Evolutionary conservation across 1,284 basidiomycete species (phyloP).

Genomic region (Phaffia rhodozyma): DNA sequence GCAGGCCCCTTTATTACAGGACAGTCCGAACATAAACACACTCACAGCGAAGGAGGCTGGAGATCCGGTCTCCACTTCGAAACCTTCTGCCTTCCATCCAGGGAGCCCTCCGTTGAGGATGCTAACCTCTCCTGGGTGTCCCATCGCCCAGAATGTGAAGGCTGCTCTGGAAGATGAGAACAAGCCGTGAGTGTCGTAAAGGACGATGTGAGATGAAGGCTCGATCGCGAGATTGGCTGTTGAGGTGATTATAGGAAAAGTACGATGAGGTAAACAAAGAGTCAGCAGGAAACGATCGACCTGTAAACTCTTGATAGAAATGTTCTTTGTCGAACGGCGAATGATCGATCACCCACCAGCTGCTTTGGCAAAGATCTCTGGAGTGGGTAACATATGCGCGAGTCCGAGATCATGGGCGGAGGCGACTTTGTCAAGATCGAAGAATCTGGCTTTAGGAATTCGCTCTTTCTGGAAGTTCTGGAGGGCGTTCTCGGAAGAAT

Average conservation of each 20-base stretch:
- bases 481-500: not conserved
- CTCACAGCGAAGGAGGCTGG: conserved; percentile 17
- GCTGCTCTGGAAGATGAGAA: conserved; percentile 82
- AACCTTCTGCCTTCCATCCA: conserved; percentile 62
- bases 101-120: conserved; percentile 73
- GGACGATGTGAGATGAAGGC: conserved; percentile 63
- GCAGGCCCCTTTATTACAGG: conserved; percentile 27
- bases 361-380: conserved; percentile 58
- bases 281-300: conserved; percentile 3
- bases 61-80: conserved; percentile 46
- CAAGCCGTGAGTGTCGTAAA: conserved; percentile 79
- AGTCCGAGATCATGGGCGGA: conserved; percentile 39
- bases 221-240: conserved; percentile 51
- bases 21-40: not conserved
- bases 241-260: not conserved
- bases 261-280: not conserved
- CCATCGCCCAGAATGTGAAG: conserved; percentile 76
- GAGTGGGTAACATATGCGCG: conserved; percentile 85
- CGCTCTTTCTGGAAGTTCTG: conserved; percentile 38
- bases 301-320: not conserved
- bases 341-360: conserved; percentile 47
- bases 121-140: conserved; percentile 17
- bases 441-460: conserved; percentile 61
- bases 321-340: conserved; percentile 13
- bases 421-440: conserved; percentile 63